Base-by-base conservation (phyloP, 495 filamentous ascomycete species). In the Coniosporium apollinis region DNA sequence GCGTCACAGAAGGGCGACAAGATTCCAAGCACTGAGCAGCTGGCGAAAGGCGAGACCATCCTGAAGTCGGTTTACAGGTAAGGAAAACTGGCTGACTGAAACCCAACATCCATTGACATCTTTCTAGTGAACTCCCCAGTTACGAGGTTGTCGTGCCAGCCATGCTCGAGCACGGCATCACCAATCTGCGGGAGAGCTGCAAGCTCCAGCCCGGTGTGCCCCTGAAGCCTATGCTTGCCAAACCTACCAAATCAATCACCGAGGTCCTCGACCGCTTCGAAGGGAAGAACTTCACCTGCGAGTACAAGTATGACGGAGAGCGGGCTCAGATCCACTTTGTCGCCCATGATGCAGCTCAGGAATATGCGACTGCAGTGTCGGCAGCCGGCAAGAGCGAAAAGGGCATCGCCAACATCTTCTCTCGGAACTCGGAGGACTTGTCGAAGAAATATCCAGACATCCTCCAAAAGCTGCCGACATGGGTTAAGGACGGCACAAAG, bases 271-370 rank as follows among this genome's bases (percentile, higher is more conserved):
- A 97, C 57, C 80, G 91, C 11, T 97, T 97, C 46, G 89, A 96
- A 58, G 74, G 79, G 22, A 86, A 91, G 52, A 78, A 79, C 4
- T 97, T 96, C 45, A 96, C 89, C 11, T 97, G 91, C 59, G 89
- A 97, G 50, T 97, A 92, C 62, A 97, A 97, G 50, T 97, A 97
- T 47, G 89, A 97, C 46, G 89, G 89, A 19, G 89, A 97, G 55
- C 65, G 89, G 49, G 87, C 91, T 11, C 89, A 97, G 56, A 94
- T 97, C 30, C 89, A 97, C 52, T 97, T 85, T 41, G 84, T 97
- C 24, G 75, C 89, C 2, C 81, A 92, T 28, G 78, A 87, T 38
- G 67, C 79, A 6, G 60, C 66, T 2, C 59, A 78, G 10, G 66
- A 83, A 26, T 82, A 62, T 47, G 59, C 62, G 18, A 60, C 45